Conservation (phyloP, 1,284 basidiomycete genomes). For the Sporisorium scitamineum region DNA sequence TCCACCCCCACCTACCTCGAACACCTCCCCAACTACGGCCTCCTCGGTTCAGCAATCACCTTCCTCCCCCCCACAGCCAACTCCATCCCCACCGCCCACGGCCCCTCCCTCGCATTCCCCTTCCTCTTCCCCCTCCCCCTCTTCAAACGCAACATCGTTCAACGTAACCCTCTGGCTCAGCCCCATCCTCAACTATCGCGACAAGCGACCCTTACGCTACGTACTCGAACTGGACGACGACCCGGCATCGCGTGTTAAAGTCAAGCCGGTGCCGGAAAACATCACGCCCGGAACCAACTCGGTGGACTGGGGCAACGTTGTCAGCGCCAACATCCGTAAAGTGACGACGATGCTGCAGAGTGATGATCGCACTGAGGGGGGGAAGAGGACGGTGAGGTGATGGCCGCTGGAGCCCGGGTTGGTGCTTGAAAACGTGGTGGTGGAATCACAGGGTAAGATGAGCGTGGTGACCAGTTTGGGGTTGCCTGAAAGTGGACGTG, state of each 20-base stretch:
- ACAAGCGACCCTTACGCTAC: conserved; percentile 26
- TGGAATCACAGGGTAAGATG: conserved; percentile 15
- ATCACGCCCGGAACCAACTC: conserved; percentile 36
- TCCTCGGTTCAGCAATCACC: conserved; percentile 34
- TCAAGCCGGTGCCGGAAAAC: conserved; percentile 29
- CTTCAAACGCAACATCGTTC: conserved; percentile 7
- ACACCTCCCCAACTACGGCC: conserved; percentile 70
- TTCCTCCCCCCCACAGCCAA: conserved; percentile 30
- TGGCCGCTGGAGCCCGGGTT: conserved; percentile 36
- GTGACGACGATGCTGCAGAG: conserved; percentile 22
- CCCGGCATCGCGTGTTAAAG: conserved; percentile 2
- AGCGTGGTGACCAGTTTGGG: conserved; percentile 16
- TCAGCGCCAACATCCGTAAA: conserved; percentile 28
- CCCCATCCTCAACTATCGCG: conserved; percentile 38
- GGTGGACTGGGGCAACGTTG: conserved; percentile 37
- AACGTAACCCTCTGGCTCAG: conserved; percentile 32
- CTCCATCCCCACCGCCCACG: conserved; percentile 18
- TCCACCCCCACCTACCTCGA: conserved; percentile 76
- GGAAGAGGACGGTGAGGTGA: conserved; percentile 19
- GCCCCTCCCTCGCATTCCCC: conserved; percentile 29
- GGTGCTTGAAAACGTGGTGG: conserved; percentile 30
- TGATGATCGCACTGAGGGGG: not conserved
- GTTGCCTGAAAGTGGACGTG: conserved; percentile 23
- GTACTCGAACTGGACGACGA: conserved; percentile 27
- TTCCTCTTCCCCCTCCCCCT: conserved; percentile 9